phyloP scores from a whole-genome alignment of 352 stramenopile genomes.

The Pythium biforme region DNA sequence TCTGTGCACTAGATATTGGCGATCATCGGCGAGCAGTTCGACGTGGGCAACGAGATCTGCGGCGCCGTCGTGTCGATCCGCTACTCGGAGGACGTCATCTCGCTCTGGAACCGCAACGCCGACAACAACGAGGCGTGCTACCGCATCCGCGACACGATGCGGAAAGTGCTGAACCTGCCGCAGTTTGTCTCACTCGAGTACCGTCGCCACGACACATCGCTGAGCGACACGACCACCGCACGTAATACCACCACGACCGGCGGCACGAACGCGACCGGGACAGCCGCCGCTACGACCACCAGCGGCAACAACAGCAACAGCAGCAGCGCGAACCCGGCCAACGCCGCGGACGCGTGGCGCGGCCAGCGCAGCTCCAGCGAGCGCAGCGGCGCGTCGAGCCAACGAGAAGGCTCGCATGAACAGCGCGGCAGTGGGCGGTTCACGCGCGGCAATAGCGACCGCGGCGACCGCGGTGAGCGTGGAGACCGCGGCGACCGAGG shows the following conservation, averaged over 20 bases:
- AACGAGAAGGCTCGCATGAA: constrained; percentile 15
- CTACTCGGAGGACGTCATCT: constrained; percentile 94
- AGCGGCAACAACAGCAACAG: constrained; percentile 25
- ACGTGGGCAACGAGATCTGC: constrained; percentile 93
- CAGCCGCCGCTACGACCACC: constrained; percentile 19
- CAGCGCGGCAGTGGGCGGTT: constrained; percentile 40
- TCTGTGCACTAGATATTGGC: constrained; percentile 61
- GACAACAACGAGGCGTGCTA: constrained; percentile 90
- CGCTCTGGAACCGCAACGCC: constrained; percentile 93
- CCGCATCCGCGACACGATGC: constrained; percentile 86
- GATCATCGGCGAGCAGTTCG: constrained; percentile 94
- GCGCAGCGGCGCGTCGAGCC: constrained; percentile 12
- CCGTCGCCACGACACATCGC: constrained; percentile 86
- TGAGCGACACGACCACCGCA: constrained; percentile 81
- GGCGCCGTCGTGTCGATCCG: constrained; percentile 90
- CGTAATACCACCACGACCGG: constrained; percentile 44
- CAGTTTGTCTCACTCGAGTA: constrained; percentile 92
- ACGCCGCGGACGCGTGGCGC: constrained; percentile 12
- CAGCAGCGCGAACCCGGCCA: constrained; percentile 4
- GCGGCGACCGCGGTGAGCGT: constrained; percentile 15
- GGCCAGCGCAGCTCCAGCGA: constrained; percentile 23
- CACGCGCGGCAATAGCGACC: constrained; percentile 23
- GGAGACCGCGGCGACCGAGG: constrained; percentile 14
- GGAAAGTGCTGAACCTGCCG: constrained; percentile 88
- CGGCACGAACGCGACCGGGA: constrained; percentile 31